Percentiles rank a stretch among this genome's conserved stretches.
Evolutionary conservation across 306 rosid genomes (phyloP).

Genomic region (Lotus japonicus): DNA sequence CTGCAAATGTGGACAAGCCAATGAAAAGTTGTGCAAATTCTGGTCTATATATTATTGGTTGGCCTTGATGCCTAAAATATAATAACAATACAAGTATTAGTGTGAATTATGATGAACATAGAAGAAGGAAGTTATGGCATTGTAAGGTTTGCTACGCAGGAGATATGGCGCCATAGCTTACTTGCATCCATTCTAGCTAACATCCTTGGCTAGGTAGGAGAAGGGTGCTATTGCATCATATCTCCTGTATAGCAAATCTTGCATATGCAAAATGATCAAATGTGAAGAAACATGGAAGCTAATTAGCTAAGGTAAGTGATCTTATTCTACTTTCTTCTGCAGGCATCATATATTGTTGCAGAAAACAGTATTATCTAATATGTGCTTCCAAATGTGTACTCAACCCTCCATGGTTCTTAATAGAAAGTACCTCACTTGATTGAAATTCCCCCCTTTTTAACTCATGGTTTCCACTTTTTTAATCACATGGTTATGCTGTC

Average conservation of each 20-base stretch:
- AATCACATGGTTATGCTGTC: background rate
- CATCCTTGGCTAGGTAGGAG: background rate
- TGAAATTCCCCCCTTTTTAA: background rate
- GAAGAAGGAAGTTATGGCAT: conserved; percentile 10
- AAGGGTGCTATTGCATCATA: conserved; percentile 20
- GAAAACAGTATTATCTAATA: background rate
- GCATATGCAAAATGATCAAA: conserved; percentile 14
- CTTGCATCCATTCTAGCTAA: background rate
- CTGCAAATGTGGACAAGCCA: background rate
- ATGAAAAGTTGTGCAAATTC: background rate
- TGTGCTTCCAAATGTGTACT: background rate
- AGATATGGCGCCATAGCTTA: conserved; percentile 55
- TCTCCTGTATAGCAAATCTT: conserved; percentile 41
- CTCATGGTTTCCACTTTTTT: background rate
- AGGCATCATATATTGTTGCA: background rate
- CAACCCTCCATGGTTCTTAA: background rate
- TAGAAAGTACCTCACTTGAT: background rate
- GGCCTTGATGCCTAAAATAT: background rate
- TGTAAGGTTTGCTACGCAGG: conserved; percentile 62
- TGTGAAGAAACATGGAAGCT: background rate
- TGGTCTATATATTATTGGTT: conserved; percentile 16
- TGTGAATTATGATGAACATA: background rate
- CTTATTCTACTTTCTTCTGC: background rate
- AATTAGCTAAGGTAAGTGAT: conserved; percentile 6
- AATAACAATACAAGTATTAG: background rate